Conservation (phyloP, 164 flowering plant species). For the Piper betle region DNA sequence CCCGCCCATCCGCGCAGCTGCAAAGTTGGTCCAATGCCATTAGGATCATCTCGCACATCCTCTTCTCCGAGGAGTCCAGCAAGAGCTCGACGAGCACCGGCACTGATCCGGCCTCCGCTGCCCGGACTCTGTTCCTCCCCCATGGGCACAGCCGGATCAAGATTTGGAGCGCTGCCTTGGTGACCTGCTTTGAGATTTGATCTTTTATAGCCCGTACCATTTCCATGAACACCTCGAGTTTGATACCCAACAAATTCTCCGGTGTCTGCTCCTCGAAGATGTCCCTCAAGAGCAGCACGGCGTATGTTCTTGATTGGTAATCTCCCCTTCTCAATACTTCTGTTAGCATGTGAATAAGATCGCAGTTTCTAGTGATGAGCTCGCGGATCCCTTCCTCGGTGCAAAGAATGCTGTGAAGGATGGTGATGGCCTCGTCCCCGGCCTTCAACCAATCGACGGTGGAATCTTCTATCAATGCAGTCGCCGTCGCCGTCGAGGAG, state of each 20-base stretch:
- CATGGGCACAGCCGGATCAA: conserved; percentile 43
- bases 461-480: neutral
- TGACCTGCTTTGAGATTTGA: conserved; percentile 36
- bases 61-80: conserved; percentile 23
- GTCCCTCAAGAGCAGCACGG: conserved; percentile 31
- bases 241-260: conserved; percentile 17
- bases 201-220: conserved; percentile 29
- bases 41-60: conserved; percentile 35
- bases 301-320: conserved; percentile 32
- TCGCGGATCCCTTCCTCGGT: conserved; percentile 26
- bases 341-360: conserved; percentile 26
- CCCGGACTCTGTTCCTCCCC: conserved; percentile 70
- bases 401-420: conserved; percentile 28
- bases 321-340: conserved; percentile 24
- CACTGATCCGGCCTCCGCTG: conserved; percentile 48
- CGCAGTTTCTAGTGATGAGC: conserved; percentile 13
- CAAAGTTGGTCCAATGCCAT: conserved; percentile 45
- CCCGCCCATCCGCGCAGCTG: conserved; percentile 72
- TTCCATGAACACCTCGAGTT: conserved; percentile 22
- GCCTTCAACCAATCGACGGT: conserved; percentile 7
- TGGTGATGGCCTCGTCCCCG: conserved; percentile 35
- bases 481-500: neutral
- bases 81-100: conserved; percentile 41
- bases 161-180: conserved; percentile 51
- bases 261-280: conserved; percentile 38